phyloP scores from a whole-genome alignment of 441 rosid genomes.

The Brassica balearica region DNA sequence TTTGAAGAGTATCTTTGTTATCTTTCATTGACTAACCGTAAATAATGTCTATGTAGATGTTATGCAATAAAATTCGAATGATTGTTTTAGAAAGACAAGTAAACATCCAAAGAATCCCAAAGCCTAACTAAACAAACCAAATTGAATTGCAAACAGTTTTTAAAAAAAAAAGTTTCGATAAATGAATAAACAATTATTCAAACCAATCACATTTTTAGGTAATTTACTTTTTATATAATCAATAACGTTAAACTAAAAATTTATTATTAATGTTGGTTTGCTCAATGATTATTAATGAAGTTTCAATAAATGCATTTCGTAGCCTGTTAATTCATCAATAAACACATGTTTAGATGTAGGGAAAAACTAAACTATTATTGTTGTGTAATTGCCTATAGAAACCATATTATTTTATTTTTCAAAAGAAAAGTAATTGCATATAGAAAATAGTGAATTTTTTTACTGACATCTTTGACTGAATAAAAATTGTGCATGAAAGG shows the following conservation, averaged over 20 bases:
- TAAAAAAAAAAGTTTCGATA: background rate
- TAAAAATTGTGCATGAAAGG: conserved; percentile 43
- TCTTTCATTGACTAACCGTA: background rate
- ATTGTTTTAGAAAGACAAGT: background rate
- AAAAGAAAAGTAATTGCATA: background rate
- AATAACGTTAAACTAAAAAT: background rate
- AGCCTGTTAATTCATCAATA: background rate
- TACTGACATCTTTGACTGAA: background rate
- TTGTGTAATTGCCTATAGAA: background rate
- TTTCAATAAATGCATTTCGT: background rate
- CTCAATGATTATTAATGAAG: too few species aligned
- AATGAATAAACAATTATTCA: background rate
- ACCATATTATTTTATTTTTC: background rate
- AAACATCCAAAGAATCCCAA: background rate
- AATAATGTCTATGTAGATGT: background rate
- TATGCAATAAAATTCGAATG: background rate
- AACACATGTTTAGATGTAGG: background rate
- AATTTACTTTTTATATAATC: background rate
- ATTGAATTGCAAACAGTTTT: background rate
- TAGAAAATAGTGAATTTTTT: background rate
- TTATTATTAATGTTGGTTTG: too few species aligned
- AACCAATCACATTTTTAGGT: background rate
- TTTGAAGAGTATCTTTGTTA: conserved; percentile 5
- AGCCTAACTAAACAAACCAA: background rate
- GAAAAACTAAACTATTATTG: background rate